Base-by-base conservation (phyloP, 1,139 yeast genomes). In the Maudiozyma humilis region DNA sequence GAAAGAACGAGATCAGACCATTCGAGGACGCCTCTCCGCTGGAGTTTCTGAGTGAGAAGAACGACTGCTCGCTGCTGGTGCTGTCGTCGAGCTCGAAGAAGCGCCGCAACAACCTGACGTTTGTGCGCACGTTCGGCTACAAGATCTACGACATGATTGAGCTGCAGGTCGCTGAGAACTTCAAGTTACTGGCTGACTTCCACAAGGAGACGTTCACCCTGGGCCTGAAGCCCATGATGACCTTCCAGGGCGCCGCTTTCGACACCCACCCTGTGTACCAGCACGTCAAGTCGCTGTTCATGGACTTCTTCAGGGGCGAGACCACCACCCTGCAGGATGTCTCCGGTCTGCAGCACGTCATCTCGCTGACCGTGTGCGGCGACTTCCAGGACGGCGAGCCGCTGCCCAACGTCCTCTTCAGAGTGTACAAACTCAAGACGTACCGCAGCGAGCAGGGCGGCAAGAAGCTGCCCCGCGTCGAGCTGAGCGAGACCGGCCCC, bases 61-160 rank as follows among this genome's bases (percentile, higher is more conserved):
- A 91, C 64, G 98, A 91, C 65, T 67, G 84, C 39, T 87, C 97
- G 2, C 69, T 91, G 51, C 65, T 91, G 60, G 95, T 91, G n/a
- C 72, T 89, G 46, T 76, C 89, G 6, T 73, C 87, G 16, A 78
- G 78, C 66, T 87, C 86, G 62, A 93, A 91, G 67, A 91, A 93
- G 71, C 78, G 98, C 65, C 96, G 95, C 51, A 87, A 89, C 65
- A 87, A 88, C 49, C 70, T 91, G 57, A 86, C 93, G 2, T 91
- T 88, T 64, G 72, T 82, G 32, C 76, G 99, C 62, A 87, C 95
- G 39, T 91, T 91, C 71, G 88, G 87, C 64, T 84, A 79, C 66
- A 85, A 87, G 64, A 70, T 91, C 18, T 89, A 82, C 62, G 99
- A 91, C 63, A 91, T 91, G 96, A 72, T 91, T 58, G 99, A 93